Evolutionary conservation across 352 stramenopile species (phyloP).

Genomic region (Globisporangium parvum): DNA sequence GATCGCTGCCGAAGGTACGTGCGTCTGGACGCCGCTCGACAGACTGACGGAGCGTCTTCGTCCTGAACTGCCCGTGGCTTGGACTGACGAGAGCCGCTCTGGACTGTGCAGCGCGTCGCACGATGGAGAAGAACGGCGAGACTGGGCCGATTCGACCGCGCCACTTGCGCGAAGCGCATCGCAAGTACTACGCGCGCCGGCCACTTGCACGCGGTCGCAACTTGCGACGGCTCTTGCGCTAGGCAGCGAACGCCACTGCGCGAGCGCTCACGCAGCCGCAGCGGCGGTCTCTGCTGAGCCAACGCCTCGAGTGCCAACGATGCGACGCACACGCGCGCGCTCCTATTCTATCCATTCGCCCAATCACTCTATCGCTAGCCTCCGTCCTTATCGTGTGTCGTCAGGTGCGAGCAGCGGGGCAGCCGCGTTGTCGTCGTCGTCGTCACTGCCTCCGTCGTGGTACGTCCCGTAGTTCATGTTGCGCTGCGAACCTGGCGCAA

Average conservation of each 20-base stretch:
- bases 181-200: constrained; percentile 80
- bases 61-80: too few species aligned
- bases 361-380: background rate
- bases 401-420: constrained; percentile 7
- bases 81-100: background rate
- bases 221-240: constrained; percentile 50
- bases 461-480: constrained; percentile 21
- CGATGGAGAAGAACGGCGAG: constrained; percentile 79
- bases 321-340: constrained; percentile 1
- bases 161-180: constrained; percentile 71
- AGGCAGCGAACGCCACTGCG: background rate
- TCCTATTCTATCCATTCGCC: constrained; percentile 16
- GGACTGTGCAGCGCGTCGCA: constrained; percentile 42
- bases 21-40: background rate
- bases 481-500: constrained; percentile 11
- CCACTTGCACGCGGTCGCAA: constrained; percentile 55
- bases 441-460: constrained; percentile 5
- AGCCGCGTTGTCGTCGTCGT: background rate
- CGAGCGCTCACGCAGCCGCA: too few species aligned
- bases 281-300: background rate
- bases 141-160: constrained; percentile 67
- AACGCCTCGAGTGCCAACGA: background rate
- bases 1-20: constrained; percentile 65
- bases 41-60: too few species aligned
- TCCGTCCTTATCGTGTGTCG: constrained; percentile 16